Base-by-base conservation (phyloP, 768 basidiomycete species). In the Suillus lakei region DNA sequence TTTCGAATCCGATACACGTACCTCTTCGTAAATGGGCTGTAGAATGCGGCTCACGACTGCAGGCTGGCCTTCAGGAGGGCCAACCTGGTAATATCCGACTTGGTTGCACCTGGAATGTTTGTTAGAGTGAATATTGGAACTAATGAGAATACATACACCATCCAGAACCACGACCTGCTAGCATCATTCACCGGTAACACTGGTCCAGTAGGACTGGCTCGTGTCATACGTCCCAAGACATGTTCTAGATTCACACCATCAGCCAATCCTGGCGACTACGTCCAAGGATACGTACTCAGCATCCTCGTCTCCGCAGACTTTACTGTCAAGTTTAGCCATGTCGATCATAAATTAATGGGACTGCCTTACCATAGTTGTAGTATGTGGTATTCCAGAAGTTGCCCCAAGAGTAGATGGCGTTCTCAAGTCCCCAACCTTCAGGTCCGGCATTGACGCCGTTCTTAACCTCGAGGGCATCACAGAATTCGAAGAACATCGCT, bases 101-200 rank as follows among this genome's bases (percentile, higher is more conserved):
- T 92, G 84, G 69, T 89, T 91, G 71, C 91, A 92, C 4, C 88
- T 90, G 10, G 56, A 26, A 51, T 61, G 34, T 59, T 51, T 48
- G 36, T 65, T 6, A 54, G 53, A 62, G 50, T 23, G 4, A 61
- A 28, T 10, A 32, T 30, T 38, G 23, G 54, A 6, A 13, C 21
- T 18, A 34, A n/a, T 32, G 53, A 34, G 12, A 54, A 32, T 36
- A 72, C 83, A 66, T 75, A 84, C 88, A 88, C 84, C 71, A 90
- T 85, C 91, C 91, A 92, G 63, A 78, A 74, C 90, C 91, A 93
- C 5, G 91, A 90, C 28, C 91, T 84, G 1, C 64, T 66, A 0
- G 79, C 64, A 65, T 92, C 86, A 72, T 91, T 78, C 46, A 92
- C 74, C 74, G 5, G 79, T 73, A 2, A 81, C 86, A 66, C 88